A percentile compares a stretch with the other conserved stretches of the same genome.
Conservation (phyloP, 306 rosid species). For the Geum urbanum region DNA sequence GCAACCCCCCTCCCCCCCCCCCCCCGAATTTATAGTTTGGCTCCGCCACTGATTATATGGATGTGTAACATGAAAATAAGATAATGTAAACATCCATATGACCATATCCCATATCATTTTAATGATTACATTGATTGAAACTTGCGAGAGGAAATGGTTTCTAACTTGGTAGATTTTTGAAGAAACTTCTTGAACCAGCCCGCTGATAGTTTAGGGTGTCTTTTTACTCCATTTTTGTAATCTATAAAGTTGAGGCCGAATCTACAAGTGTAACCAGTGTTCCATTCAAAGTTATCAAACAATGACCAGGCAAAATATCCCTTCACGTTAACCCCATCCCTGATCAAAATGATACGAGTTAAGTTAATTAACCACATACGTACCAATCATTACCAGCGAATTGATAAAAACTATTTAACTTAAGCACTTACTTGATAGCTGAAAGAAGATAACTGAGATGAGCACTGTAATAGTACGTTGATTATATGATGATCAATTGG, state of each 20-base stretch:
- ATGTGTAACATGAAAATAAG: too few species aligned
- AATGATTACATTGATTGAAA: background rate
- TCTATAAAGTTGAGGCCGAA: conserved; percentile 56
- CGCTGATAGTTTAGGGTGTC: conserved; percentile 48
- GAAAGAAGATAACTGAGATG: conserved; percentile 46
- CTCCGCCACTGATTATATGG: too few species aligned
- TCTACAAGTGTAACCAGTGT: conserved; percentile 31
- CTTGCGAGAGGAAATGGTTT: background rate
- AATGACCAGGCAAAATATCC: conserved; percentile 65
- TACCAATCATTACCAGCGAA: background rate
- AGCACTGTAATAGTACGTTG: conserved; percentile 33
- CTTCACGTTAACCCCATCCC: conserved; percentile 46
- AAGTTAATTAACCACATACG: background rate
- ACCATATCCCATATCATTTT: background rate
- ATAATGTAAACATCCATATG: too few species aligned
- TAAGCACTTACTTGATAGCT: conserved; percentile 43
- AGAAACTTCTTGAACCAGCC: conserved; percentile 54
- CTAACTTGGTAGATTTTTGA: background rate
- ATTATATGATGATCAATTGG: conserved; percentile 39
- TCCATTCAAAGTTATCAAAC: conserved; percentile 65
- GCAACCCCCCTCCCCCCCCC: too few species aligned
- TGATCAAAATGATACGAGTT: background rate
- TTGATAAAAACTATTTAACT: background rate
- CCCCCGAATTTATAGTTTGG: too few species aligned
- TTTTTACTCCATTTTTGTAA: conserved; percentile 31